These are phyloP conservation scores for Closterium sp. DNA, from an alignment of 139 green algal species.

Conservation along the genomic window DNA sequence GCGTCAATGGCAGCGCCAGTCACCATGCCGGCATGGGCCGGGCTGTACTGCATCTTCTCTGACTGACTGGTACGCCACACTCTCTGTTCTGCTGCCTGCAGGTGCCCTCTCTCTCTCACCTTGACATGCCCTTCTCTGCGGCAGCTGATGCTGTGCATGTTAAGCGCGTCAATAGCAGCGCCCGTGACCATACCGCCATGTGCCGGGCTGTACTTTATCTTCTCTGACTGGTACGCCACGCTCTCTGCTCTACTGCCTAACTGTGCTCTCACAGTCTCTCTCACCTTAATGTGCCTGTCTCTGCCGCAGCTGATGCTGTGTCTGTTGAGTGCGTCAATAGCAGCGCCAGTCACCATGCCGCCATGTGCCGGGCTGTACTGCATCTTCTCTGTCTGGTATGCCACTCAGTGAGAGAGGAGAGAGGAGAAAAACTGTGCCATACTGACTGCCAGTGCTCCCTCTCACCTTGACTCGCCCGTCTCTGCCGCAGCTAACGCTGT, in stretches of 20 bases:
- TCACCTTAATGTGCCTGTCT: slow-evolving; percentile 18
- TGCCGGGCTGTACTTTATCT: neutral
- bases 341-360: neutral
- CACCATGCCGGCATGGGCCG: neutral
- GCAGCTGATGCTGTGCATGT: neutral
- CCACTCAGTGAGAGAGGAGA: no score
- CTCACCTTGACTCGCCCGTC: slow-evolving; percentile 41
- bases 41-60: no score
- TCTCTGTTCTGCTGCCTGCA: no score
- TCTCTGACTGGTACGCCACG: slow-evolving; percentile 85
- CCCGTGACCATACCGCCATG: neutral
- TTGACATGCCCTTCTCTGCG: slow-evolving; percentile 3
- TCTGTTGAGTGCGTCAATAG: neutral
- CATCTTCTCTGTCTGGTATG: slow-evolving; percentile 84
- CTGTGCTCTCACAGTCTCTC: neutral
- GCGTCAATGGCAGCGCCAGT: neutral
- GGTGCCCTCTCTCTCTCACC: neutral
- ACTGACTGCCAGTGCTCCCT: neutral
- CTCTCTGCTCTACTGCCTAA: no score
- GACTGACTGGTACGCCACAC: no score
- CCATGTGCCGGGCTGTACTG: neutral
- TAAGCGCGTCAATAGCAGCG: neutral
- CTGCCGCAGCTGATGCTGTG: slow-evolving; percentile 12
- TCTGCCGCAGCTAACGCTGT: slow-evolving; percentile 61
- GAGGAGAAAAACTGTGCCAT: no score